A percentile compares a stretch with the other conserved stretches of the same genome.
phyloP scores from a whole-genome alignment of 2,329 filamentous ascomycete genomes.

The Endothia cerciana region DNA sequence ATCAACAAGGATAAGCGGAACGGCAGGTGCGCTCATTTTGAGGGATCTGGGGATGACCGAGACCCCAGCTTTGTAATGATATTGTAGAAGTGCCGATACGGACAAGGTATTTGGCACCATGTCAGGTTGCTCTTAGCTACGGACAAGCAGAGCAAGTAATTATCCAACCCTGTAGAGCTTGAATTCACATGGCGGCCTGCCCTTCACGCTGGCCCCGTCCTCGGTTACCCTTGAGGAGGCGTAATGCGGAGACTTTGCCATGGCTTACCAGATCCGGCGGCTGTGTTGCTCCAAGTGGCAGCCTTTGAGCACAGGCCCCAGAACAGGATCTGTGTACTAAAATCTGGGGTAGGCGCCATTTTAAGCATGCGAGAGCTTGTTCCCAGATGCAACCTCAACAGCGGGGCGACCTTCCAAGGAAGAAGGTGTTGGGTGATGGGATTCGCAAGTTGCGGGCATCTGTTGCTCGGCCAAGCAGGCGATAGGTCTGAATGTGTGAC shows the following conservation, averaged over 20 bases:
- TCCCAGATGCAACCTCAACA: neutral
- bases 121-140: no score
- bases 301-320: neutral
- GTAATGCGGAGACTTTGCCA: neutral
- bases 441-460: neutral
- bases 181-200: neutral
- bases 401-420: neutral
- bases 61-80: conserved; percentile 66
- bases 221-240: no score
- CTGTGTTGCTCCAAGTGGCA: neutral
- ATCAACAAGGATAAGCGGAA: conserved; percentile 64
- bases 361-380: neutral
- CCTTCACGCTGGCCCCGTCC: no score
- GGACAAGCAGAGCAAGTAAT: no score
- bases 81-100: conserved; percentile 43
- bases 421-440: conserved; percentile 7
- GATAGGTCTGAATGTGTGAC: neutral
- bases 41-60: conserved; percentile 63
- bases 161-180: neutral
- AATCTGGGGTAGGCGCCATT: neutral
- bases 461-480: neutral
- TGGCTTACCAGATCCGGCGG: neutral
- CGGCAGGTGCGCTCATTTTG: conserved; percentile 62
- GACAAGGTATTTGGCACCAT: neutral
- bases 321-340: neutral